These are phyloP conservation scores for Petunia hybrid DNA, from an alignment of 305 asterid species.

Conservation along the genomic window DNA sequence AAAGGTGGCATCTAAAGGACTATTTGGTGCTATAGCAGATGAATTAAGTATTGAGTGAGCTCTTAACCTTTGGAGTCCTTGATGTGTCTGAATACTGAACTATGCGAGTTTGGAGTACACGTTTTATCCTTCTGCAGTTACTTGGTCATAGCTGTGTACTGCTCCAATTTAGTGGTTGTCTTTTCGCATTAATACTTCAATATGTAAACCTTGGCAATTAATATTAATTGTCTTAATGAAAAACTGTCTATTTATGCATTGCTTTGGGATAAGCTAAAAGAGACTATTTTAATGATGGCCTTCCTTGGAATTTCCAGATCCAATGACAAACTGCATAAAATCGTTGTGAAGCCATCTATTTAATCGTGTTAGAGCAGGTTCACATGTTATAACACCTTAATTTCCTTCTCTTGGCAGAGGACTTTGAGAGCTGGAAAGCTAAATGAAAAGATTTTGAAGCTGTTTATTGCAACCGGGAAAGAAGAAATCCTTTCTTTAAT, in stretches of 20 bases:
- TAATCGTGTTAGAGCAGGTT: neutral
- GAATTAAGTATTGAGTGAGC: neutral
- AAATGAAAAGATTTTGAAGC: conserved; percentile 78
- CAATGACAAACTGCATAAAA: conserved; percentile 3
- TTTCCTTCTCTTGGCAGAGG: conserved; percentile 58
- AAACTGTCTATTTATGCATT: too few species aligned
- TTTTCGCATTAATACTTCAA: neutral
- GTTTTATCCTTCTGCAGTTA: conserved; percentile 21
- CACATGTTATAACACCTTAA: conserved; percentile 4
- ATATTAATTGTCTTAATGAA: too few species aligned
- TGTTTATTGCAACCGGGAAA: conserved; percentile 80
- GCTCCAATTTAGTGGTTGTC: neutral
- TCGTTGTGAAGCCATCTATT: neutral
- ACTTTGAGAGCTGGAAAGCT: conserved; percentile 87
- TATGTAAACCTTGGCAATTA: neutral
- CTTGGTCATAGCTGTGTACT: neutral
- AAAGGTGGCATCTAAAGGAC: neutral
- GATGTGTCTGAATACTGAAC: conserved; percentile 23
- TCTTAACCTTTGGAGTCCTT: neutral
- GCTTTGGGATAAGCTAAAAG: too few species aligned
- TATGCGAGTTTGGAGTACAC: neutral
- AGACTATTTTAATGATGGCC: too few species aligned
- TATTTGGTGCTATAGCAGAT: neutral
- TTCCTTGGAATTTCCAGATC: neutral
- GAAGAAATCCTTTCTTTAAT: conserved; percentile 76